A percentile compares a stretch with the other conserved stretches of the same genome.
These are phyloP conservation scores for Schoenoplectus triqueter DNA, from an alignment of 202 grass and related monocot genomes.

Conservation along the genomic window DNA sequence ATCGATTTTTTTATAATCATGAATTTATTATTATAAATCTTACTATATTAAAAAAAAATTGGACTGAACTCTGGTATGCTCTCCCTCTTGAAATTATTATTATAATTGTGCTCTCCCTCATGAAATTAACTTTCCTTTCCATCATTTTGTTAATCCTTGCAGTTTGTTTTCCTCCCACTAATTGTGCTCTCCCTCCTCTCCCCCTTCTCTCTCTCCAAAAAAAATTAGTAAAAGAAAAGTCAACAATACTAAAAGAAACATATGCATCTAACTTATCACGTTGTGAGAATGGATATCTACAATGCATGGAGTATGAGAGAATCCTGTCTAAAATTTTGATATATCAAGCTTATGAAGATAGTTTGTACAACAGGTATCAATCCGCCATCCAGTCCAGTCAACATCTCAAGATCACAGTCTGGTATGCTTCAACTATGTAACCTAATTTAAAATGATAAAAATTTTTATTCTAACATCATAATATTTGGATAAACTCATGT, in stretches of 20 bases:
- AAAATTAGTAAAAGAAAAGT: neutral
- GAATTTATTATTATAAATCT: too few relatives aligned
- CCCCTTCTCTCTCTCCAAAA: neutral
- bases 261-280: conserved; percentile 39
- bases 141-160: too few relatives aligned
- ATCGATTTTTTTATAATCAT: too few relatives aligned
- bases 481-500: conserved; percentile 25
- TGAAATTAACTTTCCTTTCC: too few relatives aligned
- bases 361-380: conserved; percentile 83
- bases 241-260: conserved; percentile 7
- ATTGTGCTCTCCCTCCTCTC: too few relatives aligned
- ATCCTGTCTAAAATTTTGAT: conserved; percentile 93
- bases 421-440: conserved; percentile 50
- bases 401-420: conserved; percentile 78
- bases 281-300: conserved; percentile 89
- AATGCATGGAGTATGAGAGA: conserved; percentile 91
- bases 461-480: neutral
- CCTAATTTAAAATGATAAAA: conserved; percentile 13
- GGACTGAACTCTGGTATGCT: too few relatives aligned
- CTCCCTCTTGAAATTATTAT: too few relatives aligned
- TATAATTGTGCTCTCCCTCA: too few relatives aligned
- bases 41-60: too few relatives aligned
- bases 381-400: conserved; percentile 67
- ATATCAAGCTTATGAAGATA: conserved; percentile 96
- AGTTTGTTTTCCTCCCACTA: too few relatives aligned